Evolutionary conservation across 2,329 filamentous ascomycete species (phyloP).

Genomic region (Cladosporium sp.): DNA sequence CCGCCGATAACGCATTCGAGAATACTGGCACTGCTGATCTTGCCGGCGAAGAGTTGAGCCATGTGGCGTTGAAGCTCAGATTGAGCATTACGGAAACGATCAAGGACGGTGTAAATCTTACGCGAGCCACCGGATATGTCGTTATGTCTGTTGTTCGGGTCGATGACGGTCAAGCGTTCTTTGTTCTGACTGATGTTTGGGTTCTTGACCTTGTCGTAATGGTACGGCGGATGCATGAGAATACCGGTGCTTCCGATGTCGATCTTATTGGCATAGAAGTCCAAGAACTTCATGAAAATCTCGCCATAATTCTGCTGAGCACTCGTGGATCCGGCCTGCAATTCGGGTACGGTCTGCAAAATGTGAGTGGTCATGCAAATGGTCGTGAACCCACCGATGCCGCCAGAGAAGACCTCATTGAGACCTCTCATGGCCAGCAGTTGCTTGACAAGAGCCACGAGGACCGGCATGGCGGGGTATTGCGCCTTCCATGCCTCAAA

Average conservation of each 20-base stretch:
- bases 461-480: conserved; percentile 77
- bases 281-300: conserved; percentile 78
- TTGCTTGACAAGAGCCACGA: conserved; percentile 88
- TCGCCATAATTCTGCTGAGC: conserved; percentile 65
- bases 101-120: conserved; percentile 61
- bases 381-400: conserved; percentile 87
- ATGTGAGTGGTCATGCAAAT: conserved; percentile 91
- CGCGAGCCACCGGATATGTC: conserved; percentile 85
- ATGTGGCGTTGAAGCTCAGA: conserved; percentile 39
- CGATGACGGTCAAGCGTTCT: conserved; percentile 76
- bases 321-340: conserved; percentile 54
- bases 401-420: conserved; percentile 86
- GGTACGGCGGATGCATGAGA: conserved; percentile 65
- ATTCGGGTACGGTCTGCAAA: conserved; percentile 65
- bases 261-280: conserved; percentile 81
- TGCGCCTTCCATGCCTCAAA: conserved; percentile 72
- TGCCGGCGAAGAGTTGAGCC: conserved; percentile 35
- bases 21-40: conserved; percentile 47
- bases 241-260: conserved; percentile 66
- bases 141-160: conserved; percentile 78
- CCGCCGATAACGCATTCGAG: conserved; percentile 67
- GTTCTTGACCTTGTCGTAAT: conserved; percentile 66
- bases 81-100: conserved; percentile 54
- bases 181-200: conserved; percentile 29
- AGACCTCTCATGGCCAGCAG: conserved; percentile 81